Percentiles rank a stretch among this genome's conserved stretches.
Conservation (phyloP, 75 land plant species). For the Picea glauca region DNA sequence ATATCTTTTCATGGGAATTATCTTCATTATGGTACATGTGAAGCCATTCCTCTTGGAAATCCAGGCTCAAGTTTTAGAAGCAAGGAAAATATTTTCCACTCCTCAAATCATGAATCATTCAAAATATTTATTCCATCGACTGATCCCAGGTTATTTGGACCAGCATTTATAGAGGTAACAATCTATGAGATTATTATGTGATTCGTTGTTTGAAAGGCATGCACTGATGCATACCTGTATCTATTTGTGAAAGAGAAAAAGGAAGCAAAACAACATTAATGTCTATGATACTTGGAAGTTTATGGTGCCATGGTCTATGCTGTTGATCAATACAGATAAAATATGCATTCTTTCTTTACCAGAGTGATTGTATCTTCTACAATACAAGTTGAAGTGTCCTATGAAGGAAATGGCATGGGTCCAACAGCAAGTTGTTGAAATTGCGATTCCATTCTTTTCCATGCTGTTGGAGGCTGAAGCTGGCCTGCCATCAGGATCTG, state of each 20-base stretch:
- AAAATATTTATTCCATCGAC: constrained; percentile 45
- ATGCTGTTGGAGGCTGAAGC: background rate
- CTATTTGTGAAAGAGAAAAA: background rate
- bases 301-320: background rate
- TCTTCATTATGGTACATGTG: constrained; percentile 23
- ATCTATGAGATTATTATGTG: background rate
- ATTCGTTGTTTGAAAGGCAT: background rate
- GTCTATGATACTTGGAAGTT: background rate
- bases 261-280: background rate
- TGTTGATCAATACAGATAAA: background rate
- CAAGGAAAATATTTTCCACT: background rate
- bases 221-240: background rate
- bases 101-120: constrained; percentile 42
- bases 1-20: constrained; percentile 74
- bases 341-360: background rate
- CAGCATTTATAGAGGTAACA: constrained; percentile 88
- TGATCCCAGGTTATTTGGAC: constrained; percentile 45
- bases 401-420: background rate
- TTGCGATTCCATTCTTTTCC: background rate
- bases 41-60: constrained; percentile 15
- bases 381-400: background rate
- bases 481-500: background rate
- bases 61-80: background rate
- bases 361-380: background rate
- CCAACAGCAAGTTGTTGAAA: background rate